Conservation (phyloP, 2,329 filamentous ascomycete genomes). For the Polychaeton citri region DNA sequence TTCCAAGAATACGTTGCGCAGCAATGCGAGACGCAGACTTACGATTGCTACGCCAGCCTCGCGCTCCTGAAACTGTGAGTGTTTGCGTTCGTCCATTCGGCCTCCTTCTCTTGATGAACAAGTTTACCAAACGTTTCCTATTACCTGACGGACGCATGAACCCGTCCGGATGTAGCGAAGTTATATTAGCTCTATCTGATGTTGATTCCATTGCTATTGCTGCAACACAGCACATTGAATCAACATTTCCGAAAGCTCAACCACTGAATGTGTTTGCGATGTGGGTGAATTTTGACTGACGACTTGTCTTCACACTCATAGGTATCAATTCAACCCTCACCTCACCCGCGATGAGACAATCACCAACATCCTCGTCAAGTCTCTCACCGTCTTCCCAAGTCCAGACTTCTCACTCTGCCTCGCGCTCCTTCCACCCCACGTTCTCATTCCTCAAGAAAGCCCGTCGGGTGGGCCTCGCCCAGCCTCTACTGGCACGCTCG, state of each 20-base stretch:
- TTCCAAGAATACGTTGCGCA: slow-evolving; percentile 91
- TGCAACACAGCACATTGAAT: too few species aligned
- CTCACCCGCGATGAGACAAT: slow-evolving; percentile 92
- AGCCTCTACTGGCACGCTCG: slow-evolving; percentile 47
- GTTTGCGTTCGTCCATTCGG: slow-evolving; percentile 1
- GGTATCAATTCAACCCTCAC: slow-evolving; percentile 99
- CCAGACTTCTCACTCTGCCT: slow-evolving; percentile 90
- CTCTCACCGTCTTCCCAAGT: slow-evolving; percentile 91
- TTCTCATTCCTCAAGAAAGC: slow-evolving; percentile 48
- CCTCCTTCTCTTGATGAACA: slow-evolving; percentile 52
- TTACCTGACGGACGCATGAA: slow-evolving; percentile 69
- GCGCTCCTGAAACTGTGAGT: slow-evolving; percentile 95
- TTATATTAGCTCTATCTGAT: slow-evolving; percentile 66
- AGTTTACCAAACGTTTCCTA: slow-evolving; percentile 79
- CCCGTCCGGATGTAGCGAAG: slow-evolving; percentile 46
- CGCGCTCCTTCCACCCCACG: slow-evolving; percentile 79
- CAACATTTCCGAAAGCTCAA: too few species aligned
- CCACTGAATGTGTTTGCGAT: too few species aligned
- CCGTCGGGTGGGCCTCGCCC: slow-evolving; percentile 28
- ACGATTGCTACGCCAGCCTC: slow-evolving; percentile 93
- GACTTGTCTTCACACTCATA: too few species aligned
- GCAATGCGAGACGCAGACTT: slow-evolving; percentile 90
- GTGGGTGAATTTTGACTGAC: too few species aligned
- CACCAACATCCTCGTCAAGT: slow-evolving; percentile 98
- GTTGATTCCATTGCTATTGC: neutral